These are phyloP conservation scores for Ocimum tenuiflorum DNA, from an alignment of 257 asterid species.

Conservation along the genomic window DNA sequence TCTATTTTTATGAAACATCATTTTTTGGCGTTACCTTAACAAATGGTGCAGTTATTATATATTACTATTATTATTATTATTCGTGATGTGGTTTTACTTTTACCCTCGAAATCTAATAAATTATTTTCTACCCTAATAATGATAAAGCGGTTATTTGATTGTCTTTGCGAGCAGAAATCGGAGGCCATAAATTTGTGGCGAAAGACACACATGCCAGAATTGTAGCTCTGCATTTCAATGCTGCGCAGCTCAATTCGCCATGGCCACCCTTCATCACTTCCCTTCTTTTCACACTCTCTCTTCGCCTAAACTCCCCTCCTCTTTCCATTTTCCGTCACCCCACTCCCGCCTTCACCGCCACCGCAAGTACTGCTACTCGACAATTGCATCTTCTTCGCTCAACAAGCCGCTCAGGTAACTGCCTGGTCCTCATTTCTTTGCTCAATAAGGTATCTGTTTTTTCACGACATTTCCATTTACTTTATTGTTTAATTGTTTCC, in stretches of 20 bases:
- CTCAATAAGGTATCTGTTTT: not conserved
- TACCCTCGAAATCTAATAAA: too few species aligned
- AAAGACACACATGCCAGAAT: not conserved
- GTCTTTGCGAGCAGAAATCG: not conserved
- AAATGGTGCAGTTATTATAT: too few species aligned
- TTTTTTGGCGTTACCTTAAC: too few species aligned
- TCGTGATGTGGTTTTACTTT: too few species aligned
- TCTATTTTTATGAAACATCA: too few species aligned
- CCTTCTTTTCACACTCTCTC: slow-evolving; percentile 28
- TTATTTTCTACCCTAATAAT: not conserved
- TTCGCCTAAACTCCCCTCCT: slow-evolving; percentile 22
- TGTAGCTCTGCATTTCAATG: slow-evolving; percentile 20
- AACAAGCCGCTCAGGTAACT: slow-evolving; percentile 48
- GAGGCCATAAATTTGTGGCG: slow-evolving; percentile 20
- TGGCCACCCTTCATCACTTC: slow-evolving; percentile 40
- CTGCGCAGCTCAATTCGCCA: slow-evolving; percentile 26
- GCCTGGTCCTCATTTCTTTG: not conserved
- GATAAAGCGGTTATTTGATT: not conserved
- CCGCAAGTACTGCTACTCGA: slow-evolving; percentile 13
- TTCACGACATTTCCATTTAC: not conserved
- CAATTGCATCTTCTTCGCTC: slow-evolving; percentile 28
- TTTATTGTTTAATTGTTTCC: not conserved
- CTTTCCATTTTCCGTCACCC: slow-evolving; percentile 22
- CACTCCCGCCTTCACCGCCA: slow-evolving; percentile 13
- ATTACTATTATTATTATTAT: too few species aligned